These are phyloP conservation scores for Colletotrichum sp. DNA, from an alignment of 2,329 filamentous ascomycete species.

Conservation along the genomic window DNA sequence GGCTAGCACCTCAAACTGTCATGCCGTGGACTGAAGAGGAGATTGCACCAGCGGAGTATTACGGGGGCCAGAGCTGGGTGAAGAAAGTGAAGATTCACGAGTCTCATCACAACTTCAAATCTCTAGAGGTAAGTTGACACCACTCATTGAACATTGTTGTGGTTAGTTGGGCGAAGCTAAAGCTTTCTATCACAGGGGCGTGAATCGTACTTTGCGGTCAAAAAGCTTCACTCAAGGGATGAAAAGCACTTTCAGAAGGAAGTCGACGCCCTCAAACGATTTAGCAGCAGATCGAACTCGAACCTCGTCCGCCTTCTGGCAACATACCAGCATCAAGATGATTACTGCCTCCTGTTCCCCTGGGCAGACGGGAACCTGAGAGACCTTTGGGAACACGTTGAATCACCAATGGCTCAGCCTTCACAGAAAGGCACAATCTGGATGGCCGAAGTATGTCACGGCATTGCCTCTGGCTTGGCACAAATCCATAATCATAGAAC, in stretches of 20 bases:
- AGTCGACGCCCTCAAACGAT: neutral
- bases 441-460: neutral
- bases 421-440: neutral
- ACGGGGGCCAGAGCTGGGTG: neutral
- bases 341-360: neutral
- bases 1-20: neutral
- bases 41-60: neutral
- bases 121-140: neutral
- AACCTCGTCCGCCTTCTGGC: neutral
- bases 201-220: neutral
- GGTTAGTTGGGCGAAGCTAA: neutral
- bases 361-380: neutral
- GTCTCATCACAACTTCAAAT: neutral
- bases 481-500: neutral
- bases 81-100: neutral
- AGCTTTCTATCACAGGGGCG: neutral
- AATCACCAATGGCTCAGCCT: neutral
- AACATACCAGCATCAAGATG: neutral
- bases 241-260: neutral
- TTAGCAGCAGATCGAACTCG: neutral
- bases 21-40: neutral
- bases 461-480: neutral
- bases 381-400: neutral
- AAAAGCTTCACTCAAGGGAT: neutral
- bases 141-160: too few relatives aligned